These are phyloP conservation scores for Picea sitchensis DNA, from an alignment of 75 land plant genomes.

Conservation along the genomic window DNA sequence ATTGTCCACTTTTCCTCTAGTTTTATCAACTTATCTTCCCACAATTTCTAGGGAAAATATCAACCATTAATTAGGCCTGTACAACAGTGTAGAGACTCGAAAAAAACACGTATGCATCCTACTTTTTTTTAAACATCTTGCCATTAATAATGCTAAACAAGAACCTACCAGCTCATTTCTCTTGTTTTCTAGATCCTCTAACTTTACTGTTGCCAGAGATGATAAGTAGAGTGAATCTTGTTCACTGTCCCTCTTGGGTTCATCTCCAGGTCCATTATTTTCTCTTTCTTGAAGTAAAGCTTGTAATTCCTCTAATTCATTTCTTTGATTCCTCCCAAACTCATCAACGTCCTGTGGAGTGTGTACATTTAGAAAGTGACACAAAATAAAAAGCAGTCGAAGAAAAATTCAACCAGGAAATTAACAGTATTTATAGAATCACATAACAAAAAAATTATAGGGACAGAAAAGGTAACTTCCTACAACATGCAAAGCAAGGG, in stretches of 20 bases:
- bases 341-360: slow-evolving; percentile 3
- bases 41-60: slow-evolving; percentile 15
- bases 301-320: slow-evolving; percentile 5
- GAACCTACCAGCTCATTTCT: slow-evolving; percentile 11
- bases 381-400: neutral
- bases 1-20: slow-evolving; percentile 26
- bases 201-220: neutral
- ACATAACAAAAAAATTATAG: neutral
- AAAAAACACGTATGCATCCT: neutral
- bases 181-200: neutral
- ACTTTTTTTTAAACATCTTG: neutral
- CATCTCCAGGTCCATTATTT: neutral
- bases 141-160: neutral
- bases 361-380: neutral
- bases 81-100: neutral
- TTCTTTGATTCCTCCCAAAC: neutral
- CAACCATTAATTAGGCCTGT: neutral
- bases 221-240: neutral
- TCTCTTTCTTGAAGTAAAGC: slow-evolving; percentile 4
- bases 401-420: neutral
- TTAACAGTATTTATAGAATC: neutral
- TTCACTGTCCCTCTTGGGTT: neutral
- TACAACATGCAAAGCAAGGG: neutral
- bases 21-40: slow-evolving; percentile 24
- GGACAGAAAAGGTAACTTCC: too few species aligned